Evolutionary conservation across 2,329 filamentous ascomycete genomes (phyloP).

Genomic region (Colletotrichum caudatum): DNA sequence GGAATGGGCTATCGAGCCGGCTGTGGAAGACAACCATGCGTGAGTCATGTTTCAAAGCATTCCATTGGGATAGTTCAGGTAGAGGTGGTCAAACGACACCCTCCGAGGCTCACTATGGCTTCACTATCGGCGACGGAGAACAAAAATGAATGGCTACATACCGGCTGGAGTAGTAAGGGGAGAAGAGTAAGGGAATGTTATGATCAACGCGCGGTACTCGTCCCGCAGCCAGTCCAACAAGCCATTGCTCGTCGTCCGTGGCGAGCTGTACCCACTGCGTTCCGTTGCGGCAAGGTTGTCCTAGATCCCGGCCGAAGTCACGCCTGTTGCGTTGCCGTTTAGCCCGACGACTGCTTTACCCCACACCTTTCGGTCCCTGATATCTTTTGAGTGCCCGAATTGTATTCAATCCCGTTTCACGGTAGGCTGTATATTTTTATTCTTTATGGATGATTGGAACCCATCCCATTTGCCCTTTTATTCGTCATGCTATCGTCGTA

Average conservation of each 20-base stretch:
- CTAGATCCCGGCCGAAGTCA: constrained; percentile 14
- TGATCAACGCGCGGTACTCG: constrained; percentile 17
- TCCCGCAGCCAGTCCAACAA: constrained; percentile 4
- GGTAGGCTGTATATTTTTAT: constrained; percentile 61
- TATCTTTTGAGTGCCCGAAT: constrained; percentile 61
- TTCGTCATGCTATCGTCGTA: constrained; percentile 60
- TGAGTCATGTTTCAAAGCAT: constrained; percentile 2
- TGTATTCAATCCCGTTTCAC: constrained; percentile 62
- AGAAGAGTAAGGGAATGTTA: constrained; percentile 23
- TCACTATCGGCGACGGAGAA: constrained; percentile 17
- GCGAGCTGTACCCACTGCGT: neutral
- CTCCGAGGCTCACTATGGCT: neutral
- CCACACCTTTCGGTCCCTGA: constrained; percentile 62
- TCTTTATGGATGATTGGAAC: constrained; percentile 60
- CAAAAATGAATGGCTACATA: constrained; percentile 41
- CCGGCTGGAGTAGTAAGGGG: constrained; percentile 20
- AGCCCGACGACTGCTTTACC: constrained; percentile 68
- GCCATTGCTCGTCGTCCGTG: neutral
- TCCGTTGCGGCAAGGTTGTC: neutral
- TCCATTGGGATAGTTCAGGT: neutral
- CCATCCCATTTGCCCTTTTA: constrained; percentile 63
- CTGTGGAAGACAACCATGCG: constrained; percentile 18
- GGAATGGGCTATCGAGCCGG: constrained; percentile 25
- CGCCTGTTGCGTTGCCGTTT: constrained; percentile 38
- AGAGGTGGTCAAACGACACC: neutral